Evolutionary conservation across 495 filamentous ascomycete species (phyloP), one percentile per base, ranked within the genome.

Genomic region (Annulohypoxylon moriforme): DNA sequence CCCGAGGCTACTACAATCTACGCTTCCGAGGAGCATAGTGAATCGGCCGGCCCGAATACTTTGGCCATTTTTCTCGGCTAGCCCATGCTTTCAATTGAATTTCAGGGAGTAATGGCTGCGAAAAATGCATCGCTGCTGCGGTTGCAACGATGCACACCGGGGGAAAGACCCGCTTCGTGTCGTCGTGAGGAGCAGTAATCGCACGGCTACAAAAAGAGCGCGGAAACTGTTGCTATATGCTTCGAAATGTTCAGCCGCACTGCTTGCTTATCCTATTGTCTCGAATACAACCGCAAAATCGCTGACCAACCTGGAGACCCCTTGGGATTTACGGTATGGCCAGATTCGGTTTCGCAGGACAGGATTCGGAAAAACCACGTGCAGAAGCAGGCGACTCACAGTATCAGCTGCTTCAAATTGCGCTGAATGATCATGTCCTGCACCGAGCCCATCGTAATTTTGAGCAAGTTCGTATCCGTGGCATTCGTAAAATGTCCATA

Each of bases 401-500:
- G 88, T 76, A 99, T 97, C 73, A 99, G 84, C 77, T 91, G 91
- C 82, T 97, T 93, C 64, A 99, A 86, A 80, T 99, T 99, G 80
- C 94, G 92, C 84, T 99, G 96, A 73, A 99, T 95, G 80, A 99
- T 98, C 92, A 98, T 99, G 78, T 99, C 96, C 77, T 98, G 96
- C 34, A 99, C 96, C 27, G 92, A 96, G 60, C 89, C 87, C 96
- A 99, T 99, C 24, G 96, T 99, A 72, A 95, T 96, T 82, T 97
- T 98, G 60, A 99, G 85, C 59, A 99, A 82, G 77, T 96, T 96
- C 34, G 94, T 98, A 79, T 98, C 94, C 9, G 94, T 98, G 6
- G 94, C 94, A 73, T 97, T 97, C 20, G 94, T 98, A 75, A 92
- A 94, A 76, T 98, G 93, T 56, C 93, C 92, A 73, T 98, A 98